Evolutionary conservation across 2,329 filamentous ascomycete species (phyloP).

Genomic region (Penicillium nordicum): DNA sequence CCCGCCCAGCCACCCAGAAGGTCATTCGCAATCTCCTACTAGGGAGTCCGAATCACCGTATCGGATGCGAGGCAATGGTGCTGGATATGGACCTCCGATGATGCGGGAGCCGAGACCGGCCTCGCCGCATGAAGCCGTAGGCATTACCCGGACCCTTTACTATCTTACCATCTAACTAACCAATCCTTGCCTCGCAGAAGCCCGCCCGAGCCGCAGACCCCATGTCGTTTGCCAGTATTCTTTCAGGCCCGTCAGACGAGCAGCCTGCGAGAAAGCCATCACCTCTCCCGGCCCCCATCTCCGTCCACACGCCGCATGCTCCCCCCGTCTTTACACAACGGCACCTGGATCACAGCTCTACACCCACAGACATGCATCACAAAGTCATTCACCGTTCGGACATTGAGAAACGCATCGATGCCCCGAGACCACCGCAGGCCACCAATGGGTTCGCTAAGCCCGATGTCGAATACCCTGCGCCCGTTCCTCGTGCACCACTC

Average conservation of each 20-base stretch:
- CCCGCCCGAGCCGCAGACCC: slow-evolving; percentile 74
- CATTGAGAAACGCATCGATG: slow-evolving; percentile 23
- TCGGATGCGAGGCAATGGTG: slow-evolving; percentile 29
- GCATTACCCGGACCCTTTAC: slow-evolving; percentile 12
- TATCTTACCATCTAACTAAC: slow-evolving; percentile 17
- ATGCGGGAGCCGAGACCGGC: slow-evolving; percentile 31
- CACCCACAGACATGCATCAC: slow-evolving; percentile 26
- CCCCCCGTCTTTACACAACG: slow-evolving; percentile 11
- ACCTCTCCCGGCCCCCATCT: slow-evolving; percentile 37
- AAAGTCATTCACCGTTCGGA: slow-evolving; percentile 30
- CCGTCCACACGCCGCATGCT: slow-evolving; percentile 19
- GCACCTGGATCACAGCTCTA: slow-evolving; percentile 24
- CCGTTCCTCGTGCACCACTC: slow-evolving; percentile 8
- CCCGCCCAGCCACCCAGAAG: slow-evolving; percentile 36
- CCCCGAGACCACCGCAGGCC: slow-evolving; percentile 2
- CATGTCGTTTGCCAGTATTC: slow-evolving; percentile 95
- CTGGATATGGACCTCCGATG: slow-evolving; percentile 32
- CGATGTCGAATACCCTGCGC: slow-evolving; percentile 5
- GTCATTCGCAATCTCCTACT: slow-evolving; percentile 42
- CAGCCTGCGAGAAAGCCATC: slow-evolving; percentile 49
- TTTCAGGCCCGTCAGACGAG: slow-evolving; percentile 72
- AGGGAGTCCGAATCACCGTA: slow-evolving; percentile 39
- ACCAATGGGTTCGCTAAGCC: slow-evolving; percentile 18
- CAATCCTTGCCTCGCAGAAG: slow-evolving; percentile 49
- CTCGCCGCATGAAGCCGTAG: slow-evolving; percentile 42